Evolutionary conservation across 2,329 filamentous ascomycete species (phyloP).

Genomic region (Rhynchosporium graminicola): DNA sequence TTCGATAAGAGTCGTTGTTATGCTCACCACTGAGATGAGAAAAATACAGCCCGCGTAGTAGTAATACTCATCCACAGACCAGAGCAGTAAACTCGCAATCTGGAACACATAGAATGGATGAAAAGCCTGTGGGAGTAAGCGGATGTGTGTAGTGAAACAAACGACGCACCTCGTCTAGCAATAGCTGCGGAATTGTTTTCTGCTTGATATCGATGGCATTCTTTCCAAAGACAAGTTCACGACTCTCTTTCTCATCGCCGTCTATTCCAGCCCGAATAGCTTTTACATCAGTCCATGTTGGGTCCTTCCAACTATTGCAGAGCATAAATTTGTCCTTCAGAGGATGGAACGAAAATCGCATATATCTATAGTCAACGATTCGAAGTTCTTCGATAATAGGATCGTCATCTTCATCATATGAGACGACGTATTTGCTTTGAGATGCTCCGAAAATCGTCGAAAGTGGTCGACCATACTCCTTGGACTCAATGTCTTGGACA

Average conservation of each 20-base stretch:
- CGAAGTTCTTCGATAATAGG: constrained; percentile 74
- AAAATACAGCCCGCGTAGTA: constrained; percentile 98
- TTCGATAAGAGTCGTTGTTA: constrained; percentile 84
- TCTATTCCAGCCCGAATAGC: constrained; percentile 78
- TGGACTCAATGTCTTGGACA: constrained; percentile 66
- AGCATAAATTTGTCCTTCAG: constrained; percentile 85
- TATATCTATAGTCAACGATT: constrained; percentile 88
- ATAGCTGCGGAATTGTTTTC: constrained; percentile 77
- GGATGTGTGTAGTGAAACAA: not conserved
- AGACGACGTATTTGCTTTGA: constrained; percentile 57
- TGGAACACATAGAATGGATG: constrained; percentile 99
- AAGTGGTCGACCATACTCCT: constrained; percentile 55
- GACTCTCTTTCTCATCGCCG: constrained; percentile 80
- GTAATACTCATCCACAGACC: constrained; percentile 96
- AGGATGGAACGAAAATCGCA: constrained; percentile 90
- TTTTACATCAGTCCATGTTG: constrained; percentile 78
- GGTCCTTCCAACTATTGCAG: constrained; percentile 91
- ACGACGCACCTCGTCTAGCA: constrained; percentile 75
- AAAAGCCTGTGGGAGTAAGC: constrained; percentile 62
- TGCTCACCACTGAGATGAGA: constrained; percentile 89
- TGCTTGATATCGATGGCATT: constrained; percentile 94
- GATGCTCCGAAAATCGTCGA: constrained; percentile 67
- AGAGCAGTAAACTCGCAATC: constrained; percentile 87
- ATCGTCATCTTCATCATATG: constrained; percentile 73
- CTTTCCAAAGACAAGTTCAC: constrained; percentile 83